These are phyloP conservation scores for Orbilia oligospora DNA, from an alignment of 2,329 filamentous ascomycete species.

Conservation along the genomic window DNA sequence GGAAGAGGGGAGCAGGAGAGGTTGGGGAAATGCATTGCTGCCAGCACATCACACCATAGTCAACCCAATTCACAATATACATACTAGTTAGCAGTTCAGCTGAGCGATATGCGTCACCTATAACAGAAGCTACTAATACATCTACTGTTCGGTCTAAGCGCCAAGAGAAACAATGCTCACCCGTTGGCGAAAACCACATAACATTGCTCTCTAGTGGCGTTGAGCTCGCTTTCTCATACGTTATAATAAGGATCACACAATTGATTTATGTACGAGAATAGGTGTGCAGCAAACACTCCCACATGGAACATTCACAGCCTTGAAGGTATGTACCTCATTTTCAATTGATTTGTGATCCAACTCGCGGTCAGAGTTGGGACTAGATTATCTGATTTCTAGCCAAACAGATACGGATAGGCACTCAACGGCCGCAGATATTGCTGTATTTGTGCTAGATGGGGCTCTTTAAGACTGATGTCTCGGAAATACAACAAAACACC, in stretches of 20 bases:
- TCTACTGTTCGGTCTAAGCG: background rate
- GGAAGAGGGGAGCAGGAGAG: background rate
- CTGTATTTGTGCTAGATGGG: background rate
- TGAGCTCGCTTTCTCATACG: constrained; percentile 8
- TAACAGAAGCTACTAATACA: constrained; percentile 8
- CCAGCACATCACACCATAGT: constrained; percentile 31
- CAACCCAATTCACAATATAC: constrained; percentile 4
- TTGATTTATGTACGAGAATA: background rate
- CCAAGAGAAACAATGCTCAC: constrained; percentile 13
- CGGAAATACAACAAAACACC: constrained; percentile 18
- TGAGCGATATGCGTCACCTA: constrained; percentile 14
- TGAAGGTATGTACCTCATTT: background rate
- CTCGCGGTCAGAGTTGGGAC: background rate
- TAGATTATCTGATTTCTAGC: background rate
- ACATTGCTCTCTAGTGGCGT: constrained; percentile 3
- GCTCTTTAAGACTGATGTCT: constrained; percentile 18
- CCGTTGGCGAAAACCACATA: background rate
- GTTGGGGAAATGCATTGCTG: constrained; percentile 15
- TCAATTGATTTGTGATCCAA: constrained; percentile 1
- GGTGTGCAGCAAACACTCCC: background rate
- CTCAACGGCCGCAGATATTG: constrained; percentile 4
- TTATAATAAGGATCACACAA: constrained; percentile 11
- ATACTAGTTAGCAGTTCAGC: background rate
- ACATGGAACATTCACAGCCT: background rate
- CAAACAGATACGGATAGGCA: background rate